Base-by-base conservation (phyloP, 2,329 filamentous ascomycete genomes). In the Trichophyton equinum region DNA sequence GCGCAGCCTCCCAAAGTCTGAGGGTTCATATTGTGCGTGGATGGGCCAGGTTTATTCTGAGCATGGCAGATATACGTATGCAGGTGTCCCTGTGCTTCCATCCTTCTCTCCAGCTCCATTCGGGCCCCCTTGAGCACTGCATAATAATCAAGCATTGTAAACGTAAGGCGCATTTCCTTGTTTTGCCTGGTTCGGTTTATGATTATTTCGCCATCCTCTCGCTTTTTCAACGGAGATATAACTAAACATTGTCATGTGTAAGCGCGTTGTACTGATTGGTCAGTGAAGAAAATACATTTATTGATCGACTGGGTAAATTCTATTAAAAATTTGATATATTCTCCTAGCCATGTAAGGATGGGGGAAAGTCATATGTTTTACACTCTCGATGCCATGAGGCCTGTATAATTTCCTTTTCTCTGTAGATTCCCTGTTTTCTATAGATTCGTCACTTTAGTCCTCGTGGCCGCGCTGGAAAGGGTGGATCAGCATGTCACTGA, bases 401-500 rank as follows among this genome's bases (percentile, higher is more conserved):
- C n/a, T 44, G 33, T 38, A 38, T 38, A 38, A 11, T 44, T 44
- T 44, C 11, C 15, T 7, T 47, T 47, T n/a, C 13, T 47, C 9
- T 47, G 27, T 56, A 25, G 8, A 33, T 20, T 57, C 27, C 30
- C 20, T 40, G 4, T 25, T 15, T 38, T 57, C 8, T 18, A 40
- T n/a, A 9, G 6, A 36, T 30, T 30, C 18, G 30, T 11, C 8
- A 30, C 30, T 18, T 40, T 60, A 61, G 27, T 59, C 27, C 71
- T 70, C 77, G 65, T 75, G 66, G 76, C 75, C 42, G 76, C n/a
- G 76, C 59, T 75, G 69, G 67, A 77, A 78, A n/a, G 77, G 77
- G 62, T 77, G 71, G 58, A 78, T 70, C 61, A 79, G 72, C 77
- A 79, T 78, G 62, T 78, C 72, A 66, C 76, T 78, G 68, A 79